Percentiles rank a stretch among this genome's conserved stretches.
These are phyloP conservation scores for Clarkia xantiana DNA, from an alignment of 345 rosid genomes.

Conservation along the genomic window DNA sequence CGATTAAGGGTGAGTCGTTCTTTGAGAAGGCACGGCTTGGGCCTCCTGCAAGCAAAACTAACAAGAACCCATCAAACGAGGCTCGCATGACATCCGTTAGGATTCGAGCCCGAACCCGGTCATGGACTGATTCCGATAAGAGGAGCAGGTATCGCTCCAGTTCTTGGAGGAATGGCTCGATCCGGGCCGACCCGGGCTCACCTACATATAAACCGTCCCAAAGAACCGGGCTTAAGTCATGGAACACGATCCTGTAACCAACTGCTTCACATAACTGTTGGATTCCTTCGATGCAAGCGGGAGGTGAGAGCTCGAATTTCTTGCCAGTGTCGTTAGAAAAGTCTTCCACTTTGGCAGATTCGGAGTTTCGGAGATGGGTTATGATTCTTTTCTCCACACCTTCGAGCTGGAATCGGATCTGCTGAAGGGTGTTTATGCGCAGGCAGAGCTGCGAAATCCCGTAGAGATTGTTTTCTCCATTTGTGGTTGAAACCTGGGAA, in stretches of 20 bases:
- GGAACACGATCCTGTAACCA: conserved; percentile 70
- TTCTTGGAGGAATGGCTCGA: conserved; percentile 61
- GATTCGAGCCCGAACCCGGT: conserved; percentile 70
- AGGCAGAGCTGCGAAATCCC: conserved; percentile 65
- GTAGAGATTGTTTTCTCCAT: conserved; percentile 46
- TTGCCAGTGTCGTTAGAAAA: conserved; percentile 69
- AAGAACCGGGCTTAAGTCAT: conserved; percentile 59
- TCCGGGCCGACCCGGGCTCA: conserved; percentile 58
- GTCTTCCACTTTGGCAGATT: conserved; percentile 75
- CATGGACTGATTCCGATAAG: conserved; percentile 59
- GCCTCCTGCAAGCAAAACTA: conserved; percentile 91
- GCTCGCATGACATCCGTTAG: conserved; percentile 79
- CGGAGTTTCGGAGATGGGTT: conserved; percentile 86
- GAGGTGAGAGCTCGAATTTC: conserved; percentile 74
- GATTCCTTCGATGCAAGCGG: conserved; percentile 77
- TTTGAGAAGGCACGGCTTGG: conserved; percentile 68
- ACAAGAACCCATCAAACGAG: conserved; percentile 75
- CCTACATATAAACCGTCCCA: conserved; percentile 93
- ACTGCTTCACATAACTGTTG: conserved; percentile 79
- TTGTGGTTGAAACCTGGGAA: conserved; percentile 55
- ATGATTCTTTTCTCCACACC: conserved; percentile 68
- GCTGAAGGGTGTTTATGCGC: conserved; percentile 72
- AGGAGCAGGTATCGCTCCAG: conserved; percentile 50
- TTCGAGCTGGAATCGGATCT: conserved; percentile 59
- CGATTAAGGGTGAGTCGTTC: conserved; percentile 65